Percentiles rank a stretch among this genome's conserved stretches.
These are phyloP conservation scores for Carex parvula DNA, from an alignment of 176 grass and related monocot species.

Conservation along the genomic window DNA sequence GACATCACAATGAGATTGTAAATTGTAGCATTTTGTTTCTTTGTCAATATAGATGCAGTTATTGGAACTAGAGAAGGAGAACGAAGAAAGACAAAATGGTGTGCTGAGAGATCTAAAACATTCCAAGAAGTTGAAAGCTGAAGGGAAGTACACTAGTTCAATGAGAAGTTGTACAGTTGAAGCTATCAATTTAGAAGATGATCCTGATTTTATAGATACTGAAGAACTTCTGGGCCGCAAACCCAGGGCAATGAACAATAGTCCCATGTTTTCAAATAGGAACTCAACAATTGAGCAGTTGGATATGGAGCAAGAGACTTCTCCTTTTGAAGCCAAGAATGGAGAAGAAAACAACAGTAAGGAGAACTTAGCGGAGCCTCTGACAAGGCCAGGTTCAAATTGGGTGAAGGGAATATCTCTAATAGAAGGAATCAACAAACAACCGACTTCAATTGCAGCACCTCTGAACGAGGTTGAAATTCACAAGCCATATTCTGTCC, in stretches of 20 bases:
- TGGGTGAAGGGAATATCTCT: conserved; percentile 52
- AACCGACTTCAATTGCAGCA: conserved; percentile 35
- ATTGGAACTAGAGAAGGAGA: conserved; percentile 56
- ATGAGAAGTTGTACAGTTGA: not conserved
- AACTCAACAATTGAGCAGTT: not conserved
- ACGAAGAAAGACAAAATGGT: conserved; percentile 81
- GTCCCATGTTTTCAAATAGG: not conserved
- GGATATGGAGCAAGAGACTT: conserved; percentile 2
- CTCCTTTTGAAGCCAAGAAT: conserved; percentile 10
- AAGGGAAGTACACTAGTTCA: conserved; percentile 31
- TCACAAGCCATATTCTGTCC: conserved; percentile 41
- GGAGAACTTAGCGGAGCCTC: conserved; percentile 3
- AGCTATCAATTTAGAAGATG: conserved; percentile 27
- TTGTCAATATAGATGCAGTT: conserved; percentile 43
- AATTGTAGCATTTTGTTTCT: conserved; percentile 15
- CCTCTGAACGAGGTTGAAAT: conserved; percentile 39
- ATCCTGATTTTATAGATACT: conserved; percentile 4
- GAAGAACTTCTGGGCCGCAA: conserved; percentile 14
- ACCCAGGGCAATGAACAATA: not conserved
- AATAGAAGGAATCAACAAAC: conserved; percentile 52
- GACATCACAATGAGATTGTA: not conserved
- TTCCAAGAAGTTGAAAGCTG: conserved; percentile 67
- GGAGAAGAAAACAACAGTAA: not conserved
- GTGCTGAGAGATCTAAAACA: conserved; percentile 63
- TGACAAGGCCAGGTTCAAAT: conserved; percentile 29